A percentile compares a stretch with the other conserved stretches of the same genome.
These are phyloP conservation scores for Coemansia sp. DNA, from an alignment of 192 early-diverging fungal species.

Conservation along the genomic window DNA sequence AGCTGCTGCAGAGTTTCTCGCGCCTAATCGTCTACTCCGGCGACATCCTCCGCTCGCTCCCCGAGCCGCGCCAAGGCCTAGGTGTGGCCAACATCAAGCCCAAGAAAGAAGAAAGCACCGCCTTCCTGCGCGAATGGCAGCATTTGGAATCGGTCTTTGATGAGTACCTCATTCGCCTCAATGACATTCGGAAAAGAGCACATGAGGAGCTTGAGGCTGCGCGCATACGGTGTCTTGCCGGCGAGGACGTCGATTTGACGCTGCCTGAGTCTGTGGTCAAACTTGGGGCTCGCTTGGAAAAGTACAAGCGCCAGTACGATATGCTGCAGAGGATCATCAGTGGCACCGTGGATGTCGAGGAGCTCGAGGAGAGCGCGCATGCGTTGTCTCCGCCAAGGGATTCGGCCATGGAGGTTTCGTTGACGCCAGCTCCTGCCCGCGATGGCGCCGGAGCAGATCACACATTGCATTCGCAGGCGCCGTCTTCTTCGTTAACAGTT, in stretches of 20 bases:
- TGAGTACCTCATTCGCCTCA: slow-evolving; percentile 44
- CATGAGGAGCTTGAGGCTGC: slow-evolving; percentile 50
- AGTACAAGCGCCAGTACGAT: slow-evolving; percentile 39
- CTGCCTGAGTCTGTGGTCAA: slow-evolving; percentile 32
- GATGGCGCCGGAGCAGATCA: too few relatives aligned
- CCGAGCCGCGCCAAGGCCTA: slow-evolving; percentile 44
- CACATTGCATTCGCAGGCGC: too few relatives aligned
- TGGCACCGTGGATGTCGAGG: slow-evolving; percentile 14
- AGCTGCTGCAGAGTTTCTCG: slow-evolving; percentile 43
- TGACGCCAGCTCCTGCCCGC: too few relatives aligned
- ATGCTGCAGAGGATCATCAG: slow-evolving; percentile 24
- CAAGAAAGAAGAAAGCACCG: slow-evolving; percentile 42
- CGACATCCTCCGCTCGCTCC: slow-evolving; percentile 45
- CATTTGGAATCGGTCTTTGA: slow-evolving; percentile 45
- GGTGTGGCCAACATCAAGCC: slow-evolving; percentile 48
- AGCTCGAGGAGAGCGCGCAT: too few relatives aligned
- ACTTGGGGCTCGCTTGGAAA: slow-evolving; percentile 16
- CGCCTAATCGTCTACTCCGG: slow-evolving; percentile 50
- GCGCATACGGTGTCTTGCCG: slow-evolving; percentile 33
- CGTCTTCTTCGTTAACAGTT: too few relatives aligned
- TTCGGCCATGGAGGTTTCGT: too few relatives aligned
- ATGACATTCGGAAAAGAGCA: slow-evolving; percentile 41
- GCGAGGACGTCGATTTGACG: slow-evolving; percentile 40
- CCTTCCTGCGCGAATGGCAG: slow-evolving; percentile 49
- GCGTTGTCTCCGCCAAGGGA: too few relatives aligned